Evolutionary conservation across 2,329 filamentous ascomycete genomes (phyloP), one percentile per base, ranked within the genome.

Genomic region (Aaosphaeria pasadenensis): DNA sequence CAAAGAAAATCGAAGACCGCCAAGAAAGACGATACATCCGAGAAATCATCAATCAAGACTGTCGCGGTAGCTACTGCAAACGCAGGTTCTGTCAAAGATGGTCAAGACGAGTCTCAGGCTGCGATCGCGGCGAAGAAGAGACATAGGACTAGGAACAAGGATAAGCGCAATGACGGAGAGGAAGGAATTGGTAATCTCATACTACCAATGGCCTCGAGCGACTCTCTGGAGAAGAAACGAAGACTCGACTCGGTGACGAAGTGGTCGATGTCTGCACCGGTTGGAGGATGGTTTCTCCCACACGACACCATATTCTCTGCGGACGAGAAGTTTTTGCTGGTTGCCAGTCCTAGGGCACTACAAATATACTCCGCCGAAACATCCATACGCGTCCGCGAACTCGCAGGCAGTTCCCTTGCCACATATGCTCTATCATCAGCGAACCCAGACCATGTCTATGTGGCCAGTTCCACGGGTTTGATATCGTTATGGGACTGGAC

Each of bases 301-400:
- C 64, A 79, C 43, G 80, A 85, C 57, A 79, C 83, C 5, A 60
- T 83, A 6, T 79, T 85, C 60, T 78, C 81, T 3, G 53, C 56
- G n/a, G 79, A 85, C 63, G 79, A 82, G 56, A 76, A 78, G 73
- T 80, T 66, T 70, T 67, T 96, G 36, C 84, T 96, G 48, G 69
- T 95, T 47, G 82, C 86, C 31, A 89, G 89, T 61, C 81, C 85
- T 51, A 85, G 82, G 30, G 86, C 86, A 7, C 77, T 96, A 46
- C 87, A 91, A 66, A 80, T 96, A 29, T 95, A 94, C 70, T 88
- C 88, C 1, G 83, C 89, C 30, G 77, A 82, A 54, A 91, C 90
- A 46, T 97, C 94, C 1, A 81, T 95, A 43, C 81, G 95, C 24
- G 77, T 89, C 41, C 85, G 89, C 56, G 83, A 84, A 47, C 85